phyloP scores from a whole-genome alignment of 139 green algal genomes.

The Coccomyxa sp. region DNA sequence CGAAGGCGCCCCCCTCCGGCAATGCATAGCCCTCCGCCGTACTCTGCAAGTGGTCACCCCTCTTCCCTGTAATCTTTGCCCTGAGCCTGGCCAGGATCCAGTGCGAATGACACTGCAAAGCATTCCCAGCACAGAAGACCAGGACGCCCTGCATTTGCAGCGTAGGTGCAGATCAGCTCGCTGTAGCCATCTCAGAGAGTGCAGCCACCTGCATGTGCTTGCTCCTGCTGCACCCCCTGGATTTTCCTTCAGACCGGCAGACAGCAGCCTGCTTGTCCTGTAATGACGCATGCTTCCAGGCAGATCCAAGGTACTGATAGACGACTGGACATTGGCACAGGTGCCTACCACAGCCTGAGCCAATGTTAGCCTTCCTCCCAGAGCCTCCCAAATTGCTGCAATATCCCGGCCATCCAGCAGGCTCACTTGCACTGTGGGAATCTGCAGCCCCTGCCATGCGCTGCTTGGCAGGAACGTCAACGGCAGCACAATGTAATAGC shows the following conservation, averaged over 20 bases:
- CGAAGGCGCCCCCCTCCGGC: slow-evolving; percentile 56
- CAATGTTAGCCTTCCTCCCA: neutral
- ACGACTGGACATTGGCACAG: neutral
- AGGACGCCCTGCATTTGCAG: slow-evolving; percentile 28
- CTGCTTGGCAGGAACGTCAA: slow-evolving; percentile 45
- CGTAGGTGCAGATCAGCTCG: neutral
- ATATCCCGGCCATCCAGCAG: neutral
- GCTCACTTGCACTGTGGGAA: neutral
- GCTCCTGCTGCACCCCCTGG: too few relatives aligned
- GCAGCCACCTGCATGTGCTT: too few relatives aligned
- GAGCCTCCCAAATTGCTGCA: neutral
- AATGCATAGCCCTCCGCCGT: neutral
- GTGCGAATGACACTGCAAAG: slow-evolving; percentile 54
- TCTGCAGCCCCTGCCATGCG: neutral
- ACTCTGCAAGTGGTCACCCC: neutral
- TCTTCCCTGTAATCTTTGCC: neutral
- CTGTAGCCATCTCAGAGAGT: neutral
- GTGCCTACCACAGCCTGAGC: neutral
- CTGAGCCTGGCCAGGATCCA: slow-evolving; percentile 37
- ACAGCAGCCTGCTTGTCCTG: too few relatives aligned
- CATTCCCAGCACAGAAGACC: slow-evolving; percentile 44
- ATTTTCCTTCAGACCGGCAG: too few relatives aligned
- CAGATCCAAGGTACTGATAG: neutral
- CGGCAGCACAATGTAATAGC: slow-evolving; percentile 68
- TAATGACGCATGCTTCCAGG: too few relatives aligned